Evolutionary conservation across 1,284 basidiomycete genomes (phyloP).

Genomic region (Peniophora sp.): DNA sequence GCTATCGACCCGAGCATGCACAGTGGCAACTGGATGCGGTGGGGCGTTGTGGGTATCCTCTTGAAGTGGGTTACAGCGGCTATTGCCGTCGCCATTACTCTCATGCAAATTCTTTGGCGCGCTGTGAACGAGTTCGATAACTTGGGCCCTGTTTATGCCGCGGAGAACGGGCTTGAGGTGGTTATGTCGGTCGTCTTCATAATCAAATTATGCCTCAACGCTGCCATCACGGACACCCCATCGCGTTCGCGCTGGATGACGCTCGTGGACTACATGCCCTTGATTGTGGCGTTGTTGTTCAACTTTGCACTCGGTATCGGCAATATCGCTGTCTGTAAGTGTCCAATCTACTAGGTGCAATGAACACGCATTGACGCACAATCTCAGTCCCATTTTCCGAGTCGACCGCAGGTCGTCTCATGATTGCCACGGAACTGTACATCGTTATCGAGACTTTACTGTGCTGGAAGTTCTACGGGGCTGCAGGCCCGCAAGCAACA

Average conservation of each 20-base stretch:
- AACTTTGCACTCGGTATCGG: slow-evolving; percentile 48
- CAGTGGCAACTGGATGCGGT: slow-evolving; percentile 55
- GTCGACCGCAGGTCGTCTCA: slow-evolving; percentile 58
- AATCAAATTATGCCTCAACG: slow-evolving; percentile 55
- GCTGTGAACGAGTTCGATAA: slow-evolving; percentile 31
- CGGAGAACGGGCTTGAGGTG: slow-evolving; percentile 50
- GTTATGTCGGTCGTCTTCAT: slow-evolving; percentile 51
- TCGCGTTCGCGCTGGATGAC: slow-evolving; percentile 37
- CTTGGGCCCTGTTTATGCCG: slow-evolving; percentile 46
- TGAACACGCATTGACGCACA: slow-evolving; percentile 6
- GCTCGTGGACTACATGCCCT: slow-evolving; percentile 40
- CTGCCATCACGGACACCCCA: slow-evolving; percentile 32
- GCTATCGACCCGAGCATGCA: slow-evolving; percentile 24
- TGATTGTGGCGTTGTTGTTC: slow-evolving; percentile 44
- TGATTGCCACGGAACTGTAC: slow-evolving; percentile 62
- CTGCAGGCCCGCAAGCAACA: slow-evolving; percentile 9
- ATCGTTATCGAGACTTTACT: slow-evolving; percentile 51
- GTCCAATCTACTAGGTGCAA: slow-evolving; percentile 3
- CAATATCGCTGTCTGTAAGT: slow-evolving; percentile 54
- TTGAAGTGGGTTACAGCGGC: slow-evolving; percentile 44
- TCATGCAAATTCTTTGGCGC: slow-evolving; percentile 62
- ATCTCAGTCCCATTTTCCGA: slow-evolving; percentile 59
- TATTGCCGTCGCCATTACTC: slow-evolving; percentile 34
- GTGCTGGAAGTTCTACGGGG: slow-evolving; percentile 38
- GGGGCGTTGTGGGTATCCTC: slow-evolving; percentile 46